Evolutionary conservation across 257 asterid genomes (phyloP), one percentile per base, ranked within the genome.

Genomic region (Dorcoceras hygrometricum): DNA sequence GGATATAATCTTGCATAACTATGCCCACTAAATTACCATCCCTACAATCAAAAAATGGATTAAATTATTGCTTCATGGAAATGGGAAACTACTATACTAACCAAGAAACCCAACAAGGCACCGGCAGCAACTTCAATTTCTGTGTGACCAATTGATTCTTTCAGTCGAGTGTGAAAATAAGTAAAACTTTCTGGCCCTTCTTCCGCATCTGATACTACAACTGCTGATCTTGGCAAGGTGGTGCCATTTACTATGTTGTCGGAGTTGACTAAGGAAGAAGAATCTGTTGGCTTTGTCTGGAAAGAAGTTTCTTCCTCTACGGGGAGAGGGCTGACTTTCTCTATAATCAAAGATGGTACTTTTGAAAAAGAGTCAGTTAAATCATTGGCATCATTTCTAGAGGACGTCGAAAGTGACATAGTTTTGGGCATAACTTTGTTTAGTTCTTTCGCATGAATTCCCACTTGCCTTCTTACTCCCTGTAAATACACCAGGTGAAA

Each of bases 391-490:
- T 73, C 87, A 1, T 54, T 69, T 60, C 56, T 39, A 8, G 85
- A 67, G 29, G 87, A 71, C 63, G 69, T 67, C 43, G 83, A 51
- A 65, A 71, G 39, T 31, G 75, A 24, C 59, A 72, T 68, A 59
- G 77, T 46, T 67, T 72, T 75, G 0, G 78, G 76, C 70, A 87
- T 23, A 59, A 76, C 81, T 75, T 66, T 84, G 69, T 93, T 93
- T 62, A 93, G 39, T 10, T 73, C 86, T 76, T 79, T 93, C 14
- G 97, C 97, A 24, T 89, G 98, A 75, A 59, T 76, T 25, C 98
- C 98, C 24, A 89, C 98, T 82, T 93, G 96, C 83, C 97, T 83
- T 76, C 98, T 73, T 19, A 89, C 98, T 67, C 97, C 98, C 97
- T 91, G 78, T 73, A 80, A 63, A 71, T 26, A 63, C 72, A 77